Conservation (phyloP, 1,139 yeast species). For the Scheffersomyces titani region DNA sequence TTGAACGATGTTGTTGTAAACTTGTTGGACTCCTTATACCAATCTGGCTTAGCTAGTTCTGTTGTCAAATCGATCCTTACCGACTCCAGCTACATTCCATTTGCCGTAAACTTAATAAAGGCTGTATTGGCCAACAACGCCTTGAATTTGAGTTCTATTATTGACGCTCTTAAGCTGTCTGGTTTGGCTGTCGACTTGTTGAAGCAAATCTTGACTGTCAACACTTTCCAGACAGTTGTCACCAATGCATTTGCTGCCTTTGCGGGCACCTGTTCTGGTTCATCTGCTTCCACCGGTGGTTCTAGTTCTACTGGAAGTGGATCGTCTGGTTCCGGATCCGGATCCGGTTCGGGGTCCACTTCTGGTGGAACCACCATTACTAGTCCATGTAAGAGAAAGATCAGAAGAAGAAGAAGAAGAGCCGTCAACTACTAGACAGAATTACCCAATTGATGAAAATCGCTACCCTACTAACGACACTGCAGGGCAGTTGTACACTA, state of each 20-base stretch:
- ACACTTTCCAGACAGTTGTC: constrained; percentile 39
- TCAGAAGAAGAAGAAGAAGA: constrained; percentile 37
- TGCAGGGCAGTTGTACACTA: constrained; percentile 1
- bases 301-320: constrained; percentile 4
- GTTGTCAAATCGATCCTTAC: constrained; percentile 44
- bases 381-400: constrained; percentile 30
- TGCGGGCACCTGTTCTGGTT: constrained; percentile 36
- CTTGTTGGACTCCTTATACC: constrained; percentile 41
- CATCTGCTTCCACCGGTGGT: constrained; percentile 10
- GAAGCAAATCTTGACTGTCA: constrained; percentile 33
- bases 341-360: constrained; percentile 9
- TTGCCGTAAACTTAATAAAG: constrained; percentile 36
- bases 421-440: constrained; percentile 21
- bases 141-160: constrained; percentile 26
- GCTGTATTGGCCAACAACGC: constrained; percentile 33
- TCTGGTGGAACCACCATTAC: constrained; percentile 11
- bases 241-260: constrained; percentile 46
- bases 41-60: constrained; percentile 45
- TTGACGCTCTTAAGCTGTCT: constrained; percentile 38
- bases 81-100: constrained; percentile 39
- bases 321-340: constrained; percentile 3
- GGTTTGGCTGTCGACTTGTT: constrained; percentile 38
- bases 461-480: background rate
- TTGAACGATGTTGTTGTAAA: constrained; percentile 33
- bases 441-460: background rate